Conservation (phyloP, 768 basidiomycete genomes). For the Termitomyces sp. region DNA sequence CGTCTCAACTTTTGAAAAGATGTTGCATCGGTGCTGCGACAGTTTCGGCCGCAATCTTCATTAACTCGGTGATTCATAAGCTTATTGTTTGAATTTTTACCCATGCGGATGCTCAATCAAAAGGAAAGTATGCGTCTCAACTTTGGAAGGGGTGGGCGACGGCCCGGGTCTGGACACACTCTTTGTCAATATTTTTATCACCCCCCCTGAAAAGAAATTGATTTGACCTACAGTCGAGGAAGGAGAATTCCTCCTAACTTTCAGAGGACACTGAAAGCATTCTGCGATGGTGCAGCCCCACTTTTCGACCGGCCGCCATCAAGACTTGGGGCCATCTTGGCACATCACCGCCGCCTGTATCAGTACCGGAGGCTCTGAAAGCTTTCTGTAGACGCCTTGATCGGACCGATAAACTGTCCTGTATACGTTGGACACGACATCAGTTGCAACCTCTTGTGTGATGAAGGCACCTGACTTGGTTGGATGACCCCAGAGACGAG, state of each 20-base stretch:
- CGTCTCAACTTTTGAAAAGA: background rate
- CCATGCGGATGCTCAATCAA: background rate
- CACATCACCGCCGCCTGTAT: background rate
- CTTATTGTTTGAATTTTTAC: background rate
- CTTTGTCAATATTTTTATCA: no score
- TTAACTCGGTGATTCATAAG: background rate
- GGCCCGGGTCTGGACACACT: no score
- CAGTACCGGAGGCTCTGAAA: background rate
- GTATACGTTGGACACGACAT: background rate
- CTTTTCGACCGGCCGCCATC: no score
- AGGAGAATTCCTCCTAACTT: background rate
- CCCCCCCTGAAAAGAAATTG: background rate
- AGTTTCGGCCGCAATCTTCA: no score
- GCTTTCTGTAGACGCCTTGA: background rate
- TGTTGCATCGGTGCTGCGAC: no score
- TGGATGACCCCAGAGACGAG: background rate
- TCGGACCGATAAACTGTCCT: background rate
- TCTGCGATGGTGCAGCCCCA: background rate
- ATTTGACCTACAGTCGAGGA: background rate
- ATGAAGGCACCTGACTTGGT: background rate
- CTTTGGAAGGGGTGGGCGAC: background rate
- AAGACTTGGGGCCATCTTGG: no score
- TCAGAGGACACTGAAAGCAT: background rate
- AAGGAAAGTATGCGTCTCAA: background rate
- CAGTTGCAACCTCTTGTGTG: background rate